Base-by-base conservation (phyloP, 2,329 filamentous ascomycete genomes). In the Ceratocystis cacaofunesta region DNA sequence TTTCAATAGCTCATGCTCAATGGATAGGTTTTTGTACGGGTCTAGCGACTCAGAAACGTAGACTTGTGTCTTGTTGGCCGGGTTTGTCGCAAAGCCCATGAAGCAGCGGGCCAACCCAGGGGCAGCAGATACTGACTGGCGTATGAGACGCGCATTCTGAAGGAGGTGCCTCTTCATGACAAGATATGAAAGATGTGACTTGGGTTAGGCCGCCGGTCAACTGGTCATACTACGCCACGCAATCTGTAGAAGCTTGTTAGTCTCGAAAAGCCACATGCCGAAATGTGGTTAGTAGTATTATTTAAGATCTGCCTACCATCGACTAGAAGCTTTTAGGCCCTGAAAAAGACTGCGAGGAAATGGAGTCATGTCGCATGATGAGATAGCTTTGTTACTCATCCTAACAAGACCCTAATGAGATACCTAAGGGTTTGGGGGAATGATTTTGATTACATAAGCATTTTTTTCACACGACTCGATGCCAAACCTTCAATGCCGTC, bases 1-100 rank as follows among this genome's bases (percentile, higher is more conserved):
- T 71, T 89, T 85, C 6, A 97, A 83, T 36, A 99, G 85, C 74
- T 89, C 87, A 74, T 97, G 90, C 78, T 99, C 94, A 71, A 96
- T 87, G 41, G 92, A 91, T 66, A 99, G 89, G 75, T 99, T 99
- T 70, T 95, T 78, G 74, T 88, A 92, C 3, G 94, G 91, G 72
- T 95, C 83, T 62, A 76, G 77, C 65, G 84, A 88, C 68, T 76
- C 77, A 10, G 89, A 92, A 68, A 85, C 78, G 76, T 90, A 91
- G 70, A 92, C 80, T 69, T 92, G 88, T 17, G 80, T 75, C 68
- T 75, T 77, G 71, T 77, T 78, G 19, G 76, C 71, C n/a, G 78
- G 72, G 68, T 78, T 69, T 1, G 77, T 73, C 28, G 77, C 75
- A 17, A 75, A 72, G 7, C 75, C 73, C 63, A 72, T 73, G 30